Conservation (phyloP, 371 early-diverging fungal genomes). For the Mucor plumbeus region DNA sequence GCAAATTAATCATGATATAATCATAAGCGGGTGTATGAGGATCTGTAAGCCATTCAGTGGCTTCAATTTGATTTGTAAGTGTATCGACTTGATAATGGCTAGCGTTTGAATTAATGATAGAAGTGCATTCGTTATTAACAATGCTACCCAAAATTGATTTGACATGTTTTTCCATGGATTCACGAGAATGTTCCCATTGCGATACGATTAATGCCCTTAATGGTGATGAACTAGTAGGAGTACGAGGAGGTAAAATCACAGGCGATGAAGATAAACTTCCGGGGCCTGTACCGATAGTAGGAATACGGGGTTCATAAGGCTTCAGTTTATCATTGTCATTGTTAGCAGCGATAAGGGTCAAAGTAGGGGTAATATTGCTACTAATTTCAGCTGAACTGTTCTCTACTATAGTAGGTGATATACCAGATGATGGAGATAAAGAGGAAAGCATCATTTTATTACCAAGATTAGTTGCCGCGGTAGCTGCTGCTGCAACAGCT, state of each 20-base stretch:
- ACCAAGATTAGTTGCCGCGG: neutral
- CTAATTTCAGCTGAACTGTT: neutral
- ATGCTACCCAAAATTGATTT: slow-evolving; percentile 35
- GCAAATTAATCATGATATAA: slow-evolving; percentile 57
- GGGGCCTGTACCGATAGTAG: slow-evolving; percentile 24
- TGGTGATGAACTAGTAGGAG: slow-evolving; percentile 37
- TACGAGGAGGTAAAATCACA: slow-evolving; percentile 42
- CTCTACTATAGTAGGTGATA: neutral
- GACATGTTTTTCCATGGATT: slow-evolving; percentile 48
- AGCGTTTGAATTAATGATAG: neutral
- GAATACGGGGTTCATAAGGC: slow-evolving; percentile 19
- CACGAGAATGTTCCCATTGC: slow-evolving; percentile 45
- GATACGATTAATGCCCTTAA: slow-evolving; percentile 48
- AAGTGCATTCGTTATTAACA: neutral
- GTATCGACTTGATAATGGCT: slow-evolving; percentile 31
- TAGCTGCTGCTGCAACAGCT: slow-evolving; percentile 12
- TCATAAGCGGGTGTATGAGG: slow-evolving; percentile 47
- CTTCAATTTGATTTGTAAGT: slow-evolving; percentile 41
- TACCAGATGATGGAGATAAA: neutral
- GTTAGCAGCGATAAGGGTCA: neutral
- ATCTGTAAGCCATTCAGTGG: slow-evolving; percentile 33
- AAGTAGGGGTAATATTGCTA: neutral
- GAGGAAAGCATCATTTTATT: slow-evolving; percentile 2
- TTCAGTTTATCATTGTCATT: neutral
- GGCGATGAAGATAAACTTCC: slow-evolving; percentile 20